These are phyloP conservation scores for Solanum chacoense DNA, from an alignment of 305 asterid species.

Conservation along the genomic window DNA sequence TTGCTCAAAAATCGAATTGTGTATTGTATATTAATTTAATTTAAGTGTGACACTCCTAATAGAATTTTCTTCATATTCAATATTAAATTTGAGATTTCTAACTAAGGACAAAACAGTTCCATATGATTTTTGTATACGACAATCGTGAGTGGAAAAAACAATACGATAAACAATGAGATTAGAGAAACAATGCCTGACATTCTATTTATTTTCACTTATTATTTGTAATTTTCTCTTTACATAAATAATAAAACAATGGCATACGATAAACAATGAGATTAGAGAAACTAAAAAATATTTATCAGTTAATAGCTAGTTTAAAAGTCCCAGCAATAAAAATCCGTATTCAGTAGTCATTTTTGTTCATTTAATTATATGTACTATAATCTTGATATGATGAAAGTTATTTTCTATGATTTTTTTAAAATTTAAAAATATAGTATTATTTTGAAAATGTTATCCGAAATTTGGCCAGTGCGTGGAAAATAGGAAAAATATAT, in stretches of 20 bases:
- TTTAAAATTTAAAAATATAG: not conserved
- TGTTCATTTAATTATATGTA: not conserved
- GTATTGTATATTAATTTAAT: too few species aligned
- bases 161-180: too few species aligned
- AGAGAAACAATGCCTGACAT: not conserved
- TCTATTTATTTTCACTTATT: not conserved
- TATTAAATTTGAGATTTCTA: too few species aligned
- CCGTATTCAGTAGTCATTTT: not conserved
- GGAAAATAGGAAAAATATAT: not conserved
- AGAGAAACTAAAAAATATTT: not conserved
- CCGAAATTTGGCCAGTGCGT: not conserved
- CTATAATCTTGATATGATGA: not conserved
- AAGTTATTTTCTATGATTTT: not conserved
- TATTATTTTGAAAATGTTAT: not conserved
- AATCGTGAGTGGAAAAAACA: not conserved
- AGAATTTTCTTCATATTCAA: too few species aligned
- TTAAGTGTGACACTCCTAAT: too few species aligned
- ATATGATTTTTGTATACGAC: too few species aligned
- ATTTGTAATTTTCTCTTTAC: not conserved
- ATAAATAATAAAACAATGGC: not conserved
- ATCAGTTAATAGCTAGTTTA: not conserved
- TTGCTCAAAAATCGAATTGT: too few species aligned
- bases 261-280: not conserved
- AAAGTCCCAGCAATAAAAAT: not conserved
- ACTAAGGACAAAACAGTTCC: accelerated